phyloP scores from a whole-genome alignment of 371 early-diverging fungal genomes.

The Mortierella sp. region DNA sequence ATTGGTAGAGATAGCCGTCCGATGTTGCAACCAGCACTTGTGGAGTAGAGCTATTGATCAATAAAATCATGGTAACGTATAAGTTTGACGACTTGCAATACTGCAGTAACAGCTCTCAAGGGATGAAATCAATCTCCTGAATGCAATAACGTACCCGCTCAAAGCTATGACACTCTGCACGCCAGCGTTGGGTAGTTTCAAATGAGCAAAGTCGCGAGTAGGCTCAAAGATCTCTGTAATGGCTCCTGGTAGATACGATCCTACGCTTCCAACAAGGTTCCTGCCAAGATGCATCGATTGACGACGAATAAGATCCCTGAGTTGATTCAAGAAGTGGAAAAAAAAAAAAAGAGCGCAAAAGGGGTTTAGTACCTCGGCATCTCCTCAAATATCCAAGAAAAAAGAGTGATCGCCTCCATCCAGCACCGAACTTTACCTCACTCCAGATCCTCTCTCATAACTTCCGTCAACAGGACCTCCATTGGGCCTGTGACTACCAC shows the following conservation, averaged over 20 bases:
- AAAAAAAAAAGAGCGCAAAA: background rate
- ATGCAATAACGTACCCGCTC: slow-evolving; percentile 62
- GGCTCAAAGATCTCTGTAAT: slow-evolving; percentile 96
- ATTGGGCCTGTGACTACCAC: slow-evolving; percentile 23
- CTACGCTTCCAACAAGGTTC: slow-evolving; percentile 81
- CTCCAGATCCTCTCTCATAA: slow-evolving; percentile 13
- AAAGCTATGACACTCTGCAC: slow-evolving; percentile 86
- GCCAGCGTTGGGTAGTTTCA: slow-evolving; percentile 87
- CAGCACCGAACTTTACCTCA: slow-evolving; percentile 14
- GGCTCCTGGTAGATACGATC: slow-evolving; percentile 86
- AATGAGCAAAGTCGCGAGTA: slow-evolving; percentile 90
- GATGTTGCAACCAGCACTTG: slow-evolving; percentile 93
- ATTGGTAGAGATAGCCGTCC: slow-evolving; percentile 92
- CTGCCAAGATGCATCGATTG: slow-evolving; percentile 68
- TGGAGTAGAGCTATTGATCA: slow-evolving; percentile 67
- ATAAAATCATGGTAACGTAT: slow-evolving; percentile 6
- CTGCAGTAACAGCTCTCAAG: too few species aligned
- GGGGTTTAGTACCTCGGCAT: too few species aligned
- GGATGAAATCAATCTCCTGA: background rate
- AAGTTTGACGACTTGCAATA: background rate
- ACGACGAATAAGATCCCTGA: slow-evolving; percentile 63
- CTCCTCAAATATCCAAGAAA: background rate
- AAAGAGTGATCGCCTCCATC: background rate
- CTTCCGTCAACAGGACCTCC: slow-evolving; percentile 30
- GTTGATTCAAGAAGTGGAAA: background rate